phyloP scores from a whole-genome alignment of 2,329 filamentous ascomycete species.

The Pseudogymnoascus pannorum region DNA sequence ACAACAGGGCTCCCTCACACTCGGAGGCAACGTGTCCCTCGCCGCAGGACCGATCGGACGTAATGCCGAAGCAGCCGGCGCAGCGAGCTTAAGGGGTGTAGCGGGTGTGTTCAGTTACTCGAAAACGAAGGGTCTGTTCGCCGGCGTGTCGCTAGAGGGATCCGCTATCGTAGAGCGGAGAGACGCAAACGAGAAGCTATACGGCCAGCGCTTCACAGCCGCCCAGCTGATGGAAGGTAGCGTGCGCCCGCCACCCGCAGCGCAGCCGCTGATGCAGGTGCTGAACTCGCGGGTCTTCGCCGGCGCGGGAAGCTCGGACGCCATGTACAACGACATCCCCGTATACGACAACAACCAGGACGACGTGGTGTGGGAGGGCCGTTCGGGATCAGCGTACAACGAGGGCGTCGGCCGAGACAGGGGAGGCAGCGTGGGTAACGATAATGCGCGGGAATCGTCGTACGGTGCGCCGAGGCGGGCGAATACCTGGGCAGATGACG shows the following conservation, averaged over 20 bases:
- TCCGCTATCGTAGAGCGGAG: slow-evolving; percentile 88
- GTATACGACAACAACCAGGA: slow-evolving; percentile 81
- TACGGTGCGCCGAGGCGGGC: slow-evolving; percentile 54
- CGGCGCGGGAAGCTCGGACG: slow-evolving; percentile 48
- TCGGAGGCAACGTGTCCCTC: slow-evolving; percentile 93
- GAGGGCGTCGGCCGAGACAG: slow-evolving; percentile 53
- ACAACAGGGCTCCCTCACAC: slow-evolving; percentile 81
- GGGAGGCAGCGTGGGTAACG: slow-evolving; percentile 32
- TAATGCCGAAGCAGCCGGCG: slow-evolving; percentile 92
- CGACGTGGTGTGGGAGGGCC: slow-evolving; percentile 75
- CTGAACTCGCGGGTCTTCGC: slow-evolving; percentile 81
- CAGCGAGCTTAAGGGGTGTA: slow-evolving; percentile 81
- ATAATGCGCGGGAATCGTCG: slow-evolving; percentile 25
- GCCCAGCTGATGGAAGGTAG: slow-evolving; percentile 72
- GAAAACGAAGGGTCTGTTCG: slow-evolving; percentile 96
- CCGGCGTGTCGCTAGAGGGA: slow-evolving; percentile 89
- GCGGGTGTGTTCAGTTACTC: slow-evolving; percentile 94
- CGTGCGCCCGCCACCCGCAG: slow-evolving; percentile 70
- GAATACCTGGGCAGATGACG: slow-evolving; percentile 68
- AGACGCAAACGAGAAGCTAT: slow-evolving; percentile 96
- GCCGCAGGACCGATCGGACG: slow-evolving; percentile 89
- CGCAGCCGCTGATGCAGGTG: slow-evolving; percentile 75
- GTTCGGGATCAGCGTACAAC: slow-evolving; percentile 61
- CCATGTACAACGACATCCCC: slow-evolving; percentile 90
- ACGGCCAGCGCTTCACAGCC: slow-evolving; percentile 75